Evolutionary conservation across 2,329 filamentous ascomycete genomes (phyloP), one percentile per base, ranked within the genome.

Genomic region (Rhinocladiella mackenziei): DNA sequence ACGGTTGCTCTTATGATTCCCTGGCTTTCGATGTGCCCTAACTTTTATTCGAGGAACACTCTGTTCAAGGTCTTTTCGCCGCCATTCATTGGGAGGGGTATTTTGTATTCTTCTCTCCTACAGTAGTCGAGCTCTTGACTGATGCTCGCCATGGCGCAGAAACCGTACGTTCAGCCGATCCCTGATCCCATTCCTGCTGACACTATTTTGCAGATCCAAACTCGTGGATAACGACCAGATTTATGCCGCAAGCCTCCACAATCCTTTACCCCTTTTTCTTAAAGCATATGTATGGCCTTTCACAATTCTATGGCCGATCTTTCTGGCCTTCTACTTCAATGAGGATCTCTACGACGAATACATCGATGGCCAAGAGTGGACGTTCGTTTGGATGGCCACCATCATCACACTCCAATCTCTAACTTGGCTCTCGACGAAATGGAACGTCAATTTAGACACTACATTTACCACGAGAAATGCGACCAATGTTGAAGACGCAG

Each of bases 241-340:
- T 67, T 79, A 85, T 73, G 77, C 82, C 64, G 86, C 92, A 55
- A 84, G 88, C 64, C 78, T 98, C 57, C 83, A 96, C 67, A 89
- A 88, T 60, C 89, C 91, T 52, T 78, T 95, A 54, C 81, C 89
- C 23, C 68, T 84, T 53, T 80, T 84, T 62, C 73, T 94, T 50
- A 91, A 95, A 66, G 73, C 86, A 57, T 98, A 98, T 65, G 70
- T 95, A 58, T 95, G 88, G 87, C 92, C 92, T 0, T 98, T 96
- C 62, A 73, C 83, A 48, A 81, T 96, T 56, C 73, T 89, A 60
- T 98, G 94, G 89, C 92, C 94, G 39, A 71, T 85, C 59, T 97
- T 97, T 68, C 78, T 95, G 55, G 80, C 86, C 64, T 81, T 89
- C 67, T 97, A 95, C 65, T 80, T 94, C 41, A 84, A 81, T 15